phyloP scores from a whole-genome alignment of 2,329 filamentous ascomycete genomes.

The Diaporthe longicolla region DNA sequence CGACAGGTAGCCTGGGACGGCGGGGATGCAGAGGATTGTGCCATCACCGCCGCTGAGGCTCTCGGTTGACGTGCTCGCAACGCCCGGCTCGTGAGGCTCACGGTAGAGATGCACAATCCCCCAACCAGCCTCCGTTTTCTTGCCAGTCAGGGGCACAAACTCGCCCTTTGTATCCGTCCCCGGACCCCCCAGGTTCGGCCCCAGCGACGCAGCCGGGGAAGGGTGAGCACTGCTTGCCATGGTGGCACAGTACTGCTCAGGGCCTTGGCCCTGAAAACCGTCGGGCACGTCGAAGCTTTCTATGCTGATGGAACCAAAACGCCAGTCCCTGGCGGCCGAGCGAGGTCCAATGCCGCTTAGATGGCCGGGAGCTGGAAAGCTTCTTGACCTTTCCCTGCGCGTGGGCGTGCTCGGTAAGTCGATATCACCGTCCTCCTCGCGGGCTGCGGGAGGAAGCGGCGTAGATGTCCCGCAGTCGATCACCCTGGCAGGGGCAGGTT shows the following conservation, averaged over 20 bases:
- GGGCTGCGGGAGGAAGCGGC: conserved; percentile 47
- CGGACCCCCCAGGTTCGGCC: conserved; percentile 68
- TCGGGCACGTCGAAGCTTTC: conserved; percentile 82
- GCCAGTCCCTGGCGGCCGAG: conserved; percentile 77
- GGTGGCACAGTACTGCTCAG: conserved; percentile 41
- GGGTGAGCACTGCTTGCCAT: conserved; percentile 40
- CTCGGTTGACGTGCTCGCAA: conserved; percentile 48
- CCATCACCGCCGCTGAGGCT: conserved; percentile 45
- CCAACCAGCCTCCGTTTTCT: conserved; percentile 86
- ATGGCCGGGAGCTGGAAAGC: conserved; percentile 59
- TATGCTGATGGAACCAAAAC: conserved; percentile 83
- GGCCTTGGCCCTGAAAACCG: conserved; percentile 53
- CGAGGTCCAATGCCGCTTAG: conserved; percentile 61
- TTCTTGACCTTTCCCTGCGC: conserved; percentile 57
- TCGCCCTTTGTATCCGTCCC: conserved; percentile 87
- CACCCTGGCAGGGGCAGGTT: conserved; percentile 48
- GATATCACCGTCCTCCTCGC: conserved; percentile 50
- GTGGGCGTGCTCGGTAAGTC: conserved; percentile 58
- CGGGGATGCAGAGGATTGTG: conserved; percentile 91
- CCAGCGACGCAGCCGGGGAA: conserved; percentile 57
- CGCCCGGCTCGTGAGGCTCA: conserved; percentile 77
- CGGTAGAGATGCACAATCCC: conserved; percentile 95
- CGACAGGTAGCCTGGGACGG: conserved; percentile 94
- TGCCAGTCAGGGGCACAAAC: conserved; percentile 79
- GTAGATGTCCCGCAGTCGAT: conserved; percentile 66